A percentile compares a stretch with the other conserved stretches of the same genome.
These are phyloP conservation scores for Adiantum capillusveneris DNA, from an alignment of 75 land plant species.

Conservation along the genomic window DNA sequence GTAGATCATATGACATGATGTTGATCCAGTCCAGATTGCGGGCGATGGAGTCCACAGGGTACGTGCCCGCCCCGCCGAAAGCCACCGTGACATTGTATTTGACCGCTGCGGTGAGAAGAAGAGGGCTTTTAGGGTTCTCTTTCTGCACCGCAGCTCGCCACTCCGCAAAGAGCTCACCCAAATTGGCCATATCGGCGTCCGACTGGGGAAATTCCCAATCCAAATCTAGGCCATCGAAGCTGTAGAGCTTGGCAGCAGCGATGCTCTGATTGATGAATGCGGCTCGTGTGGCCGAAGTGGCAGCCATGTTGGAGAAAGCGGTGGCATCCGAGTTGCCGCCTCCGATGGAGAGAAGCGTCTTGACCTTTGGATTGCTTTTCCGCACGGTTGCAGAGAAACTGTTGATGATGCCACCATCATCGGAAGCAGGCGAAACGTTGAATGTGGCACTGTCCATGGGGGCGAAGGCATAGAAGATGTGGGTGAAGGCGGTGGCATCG, in stretches of 20 bases:
- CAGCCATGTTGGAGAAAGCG: constrained; percentile 41
- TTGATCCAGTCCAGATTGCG: constrained; percentile 40
- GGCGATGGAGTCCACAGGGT: constrained; percentile 38
- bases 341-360: constrained; percentile 58
- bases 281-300: constrained; percentile 3
- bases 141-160: constrained; percentile 33
- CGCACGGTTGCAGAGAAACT: constrained; percentile 36
- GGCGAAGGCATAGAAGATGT: constrained; percentile 34
- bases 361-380: constrained; percentile 25
- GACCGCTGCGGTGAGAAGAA: constrained; percentile 61
- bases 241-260: constrained; percentile 26
- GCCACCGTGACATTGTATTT: constrained; percentile 18
- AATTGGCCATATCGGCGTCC: constrained; percentile 36
- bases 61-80: constrained; percentile 12
- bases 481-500: constrained; percentile 32
- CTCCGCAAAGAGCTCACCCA: constrained; percentile 35
- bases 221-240: constrained; percentile 67
- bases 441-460: constrained; percentile 12
- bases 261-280: constrained; percentile 43
- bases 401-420: constrained; percentile 7
- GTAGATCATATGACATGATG: constrained; percentile 44
- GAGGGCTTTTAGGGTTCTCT: constrained; percentile 21
- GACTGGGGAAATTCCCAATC: constrained; percentile 68
- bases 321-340: constrained; percentile 21
- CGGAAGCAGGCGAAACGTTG: constrained; percentile 1